phyloP scores from a whole-genome alignment of 225 moss, liverwort and hornwort species.

The Climacium dendroides region DNA sequence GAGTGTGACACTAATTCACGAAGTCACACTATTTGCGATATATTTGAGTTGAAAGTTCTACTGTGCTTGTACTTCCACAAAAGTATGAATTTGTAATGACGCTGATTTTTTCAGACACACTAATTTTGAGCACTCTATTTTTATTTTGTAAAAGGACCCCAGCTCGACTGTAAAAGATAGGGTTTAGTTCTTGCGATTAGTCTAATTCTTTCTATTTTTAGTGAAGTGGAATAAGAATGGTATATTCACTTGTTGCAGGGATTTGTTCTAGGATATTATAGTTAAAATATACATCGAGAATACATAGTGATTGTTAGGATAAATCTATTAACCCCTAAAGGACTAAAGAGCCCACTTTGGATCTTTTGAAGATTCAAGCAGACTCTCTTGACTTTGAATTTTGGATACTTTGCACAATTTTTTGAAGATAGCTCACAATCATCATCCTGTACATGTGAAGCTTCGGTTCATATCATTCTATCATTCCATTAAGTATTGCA shows the following conservation, averaged over 20 bases:
- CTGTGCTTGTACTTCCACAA: neutral
- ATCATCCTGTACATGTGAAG: neutral
- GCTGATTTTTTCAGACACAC: neutral
- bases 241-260: neutral
- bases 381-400: neutral
- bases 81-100: neutral
- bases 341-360: rapidly evolving
- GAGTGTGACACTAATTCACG: neutral
- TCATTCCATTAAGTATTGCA: neutral
- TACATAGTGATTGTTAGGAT: neutral
- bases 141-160: neutral
- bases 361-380: neutral
- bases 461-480: neutral
- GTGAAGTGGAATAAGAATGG: neutral
- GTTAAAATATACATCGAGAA: neutral
- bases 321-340: no score
- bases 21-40: neutral
- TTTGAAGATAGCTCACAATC: neutral
- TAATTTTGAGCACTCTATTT: neutral
- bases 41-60: neutral
- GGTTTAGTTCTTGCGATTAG: rapidly evolving
- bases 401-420: neutral
- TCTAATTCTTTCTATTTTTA: neutral
- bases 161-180: neutral
- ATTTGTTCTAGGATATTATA: neutral